Conservation (phyloP, 176 grass and related monocot species). For the Stipa capillata region DNA sequence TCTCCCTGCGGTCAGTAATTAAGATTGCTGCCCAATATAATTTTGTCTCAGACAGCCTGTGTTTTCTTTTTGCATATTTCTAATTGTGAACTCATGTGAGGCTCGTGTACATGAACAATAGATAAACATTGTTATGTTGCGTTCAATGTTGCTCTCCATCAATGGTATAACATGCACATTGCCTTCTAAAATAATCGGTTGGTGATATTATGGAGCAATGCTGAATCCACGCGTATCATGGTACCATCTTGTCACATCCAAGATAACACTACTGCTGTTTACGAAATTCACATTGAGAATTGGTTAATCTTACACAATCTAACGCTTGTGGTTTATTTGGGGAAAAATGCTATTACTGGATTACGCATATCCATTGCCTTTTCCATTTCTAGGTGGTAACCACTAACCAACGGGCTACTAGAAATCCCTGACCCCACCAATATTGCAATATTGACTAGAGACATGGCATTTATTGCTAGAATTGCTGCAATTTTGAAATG, state of each 20-base stretch:
- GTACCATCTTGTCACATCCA: neutral
- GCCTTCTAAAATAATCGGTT: neutral
- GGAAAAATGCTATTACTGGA: neutral
- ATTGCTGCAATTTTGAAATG: neutral
- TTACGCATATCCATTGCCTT: neutral
- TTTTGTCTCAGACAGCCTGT: neutral
- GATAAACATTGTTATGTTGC: neutral
- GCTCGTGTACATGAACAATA: neutral
- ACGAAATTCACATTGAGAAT: neutral
- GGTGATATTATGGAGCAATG: neutral
- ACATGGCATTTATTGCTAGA: too few relatives aligned
- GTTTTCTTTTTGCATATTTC: neutral
- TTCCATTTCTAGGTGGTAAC: neutral
- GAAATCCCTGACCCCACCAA: neutral
- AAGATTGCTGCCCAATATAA: neutral
- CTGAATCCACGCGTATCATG: neutral
- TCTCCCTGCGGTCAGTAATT: slow-evolving; percentile 64
- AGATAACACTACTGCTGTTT: neutral
- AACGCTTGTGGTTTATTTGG: neutral
- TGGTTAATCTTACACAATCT: neutral
- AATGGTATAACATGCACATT: neutral
- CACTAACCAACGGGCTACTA: too few relatives aligned
- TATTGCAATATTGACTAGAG: neutral
- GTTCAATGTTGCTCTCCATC: neutral
- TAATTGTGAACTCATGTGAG: neutral